A percentile compares a stretch with the other conserved stretches of the same genome.
Conservation (phyloP, 805 yeast species). For the Schwanniomyces pseudopolymorphus region DNA sequence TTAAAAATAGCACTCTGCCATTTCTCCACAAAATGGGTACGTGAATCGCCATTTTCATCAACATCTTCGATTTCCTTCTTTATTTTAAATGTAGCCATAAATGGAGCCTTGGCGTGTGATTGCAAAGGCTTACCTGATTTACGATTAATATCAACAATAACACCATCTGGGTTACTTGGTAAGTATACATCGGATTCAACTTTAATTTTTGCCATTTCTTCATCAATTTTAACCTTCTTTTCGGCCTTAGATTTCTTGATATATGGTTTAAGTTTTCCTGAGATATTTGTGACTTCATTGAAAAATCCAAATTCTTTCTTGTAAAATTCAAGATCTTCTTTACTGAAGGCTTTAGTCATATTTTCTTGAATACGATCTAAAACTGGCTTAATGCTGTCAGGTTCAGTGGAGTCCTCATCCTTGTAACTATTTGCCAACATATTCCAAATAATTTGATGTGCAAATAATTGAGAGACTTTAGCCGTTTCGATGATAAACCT, state of each 20-base stretch:
- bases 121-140: conserved; percentile 93
- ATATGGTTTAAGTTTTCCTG: conserved; percentile 92
- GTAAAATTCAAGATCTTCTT: conserved; percentile 65
- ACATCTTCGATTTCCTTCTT: conserved; percentile 52
- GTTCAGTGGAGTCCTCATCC: conserved; percentile 81
- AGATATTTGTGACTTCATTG: conserved; percentile 85
- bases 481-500: conserved; percentile 90
- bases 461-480: conserved; percentile 82
- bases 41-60: conserved; percentile 36
- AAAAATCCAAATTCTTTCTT: conserved; percentile 86
- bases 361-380: conserved; percentile 68
- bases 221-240: conserved; percentile 93
- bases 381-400: conserved; percentile 80
- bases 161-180: conserved; percentile 96
- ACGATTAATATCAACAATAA: conserved; percentile 86
- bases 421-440: conserved; percentile 90
- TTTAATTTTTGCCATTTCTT: conserved; percentile 69
- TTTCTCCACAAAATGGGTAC: conserved; percentile 49
- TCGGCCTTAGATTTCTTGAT: conserved; percentile 94
- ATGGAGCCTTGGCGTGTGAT: conserved; percentile 98
- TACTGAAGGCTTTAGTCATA: conserved; percentile 63
- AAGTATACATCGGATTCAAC: conserved; percentile 68
- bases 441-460: conserved; percentile 98
- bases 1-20: conserved; percentile 98
- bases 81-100: conserved; percentile 92